Evolutionary conservation across 2,329 filamentous ascomycete species (phyloP), one percentile per base, ranked within the genome.

Genomic region (Cladosporium sp.): DNA sequence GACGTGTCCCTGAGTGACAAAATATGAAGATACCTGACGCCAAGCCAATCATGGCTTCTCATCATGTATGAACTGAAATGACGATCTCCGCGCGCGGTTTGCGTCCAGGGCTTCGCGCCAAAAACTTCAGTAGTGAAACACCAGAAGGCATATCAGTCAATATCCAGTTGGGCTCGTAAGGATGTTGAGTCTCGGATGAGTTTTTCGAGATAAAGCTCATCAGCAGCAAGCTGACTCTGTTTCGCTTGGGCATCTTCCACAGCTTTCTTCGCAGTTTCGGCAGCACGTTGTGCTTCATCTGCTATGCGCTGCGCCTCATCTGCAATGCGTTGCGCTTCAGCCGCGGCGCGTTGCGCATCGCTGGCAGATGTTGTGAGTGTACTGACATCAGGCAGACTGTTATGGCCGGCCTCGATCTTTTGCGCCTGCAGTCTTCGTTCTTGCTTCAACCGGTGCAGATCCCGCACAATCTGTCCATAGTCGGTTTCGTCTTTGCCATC

Each of bases 381-480:
- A 26, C 18, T 25, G 18, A 49, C 46, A 49, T 49, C 46, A n/a
- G 46, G 26, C n/a, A 32, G 28, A n/a, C 28, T 39, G n/a, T 32
- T 65, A 30, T 36, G 72, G 2, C 71, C 72, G 0, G 62, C 66
- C n/a, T 54, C 71, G 23, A 61, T 71, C 13, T 67, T 74, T 14
- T 69, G 63, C 25, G 69, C 73, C 64, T 71, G 71, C 25, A 71
- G 69, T 21, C 58, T 69, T 13, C 51, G 67, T 34, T 32, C n/a
- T n/a, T 32, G 30, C 28, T 56, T 28, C n/a, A 32, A 5, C 11
- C 30, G 53, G 7, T 14, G 28, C 16, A 34, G 16, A 5, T 21
- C 18, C 16, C 26, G 53, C 30, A 56, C 53, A 18, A 32, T 32
- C 21, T 28, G 16, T 49, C 21, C 46, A n/a, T 23, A 49, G 46